Base-by-base conservation (phyloP, 306 rosid species). In the Cucurbita ficifolia region DNA sequence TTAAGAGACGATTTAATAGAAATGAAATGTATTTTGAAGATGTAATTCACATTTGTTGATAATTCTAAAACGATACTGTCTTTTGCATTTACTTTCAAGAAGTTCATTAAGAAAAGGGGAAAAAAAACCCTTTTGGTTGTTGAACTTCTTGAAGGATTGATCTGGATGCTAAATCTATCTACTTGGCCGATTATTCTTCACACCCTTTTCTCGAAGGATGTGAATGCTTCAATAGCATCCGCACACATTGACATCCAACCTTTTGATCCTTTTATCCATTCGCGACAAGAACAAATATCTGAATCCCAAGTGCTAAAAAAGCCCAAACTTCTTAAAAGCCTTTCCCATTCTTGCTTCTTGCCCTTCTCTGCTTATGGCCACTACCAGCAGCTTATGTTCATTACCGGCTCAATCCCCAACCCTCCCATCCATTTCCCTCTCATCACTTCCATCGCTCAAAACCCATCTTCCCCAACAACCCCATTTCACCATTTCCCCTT, bases 341-440 rank as follows among this genome's bases (percentile, higher is more conserved):
- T 58, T 35, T 49, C 48, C 57, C 79, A 75, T 9, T 39, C 33
- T 40, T 42, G 7, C 17, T 18, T 42, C 9, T 19, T n/a, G 8
- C 36, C 38, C 39, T 4, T 35, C 73, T 83, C 55, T 70, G 74
- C 78, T 75, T 72, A 88, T 83, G 90, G 91, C 88, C 77, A 62
- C 83, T 49, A 35, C 84, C 55, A 76, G 78, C 59, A 78, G 78
- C 75, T 48, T 88, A 61, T 85, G 95, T 73, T 85, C 90, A 46
- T 80, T 93, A 35, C 85, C 90, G 33, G 71, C 70, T 55, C 86
- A 78, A 75, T 59, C 85, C 7, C 82, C 87, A 71, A 79, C 77
- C 12, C 79, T 82, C 50, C 81, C 90, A 7, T 22, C 96, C 54
- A 80, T 87, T 76, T 79, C 91, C 50, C 69, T 86, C 7, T 70